Evolutionary conservation across 768 basidiomycete genomes (phyloP).

Genomic region (Trametes maxima): DNA sequence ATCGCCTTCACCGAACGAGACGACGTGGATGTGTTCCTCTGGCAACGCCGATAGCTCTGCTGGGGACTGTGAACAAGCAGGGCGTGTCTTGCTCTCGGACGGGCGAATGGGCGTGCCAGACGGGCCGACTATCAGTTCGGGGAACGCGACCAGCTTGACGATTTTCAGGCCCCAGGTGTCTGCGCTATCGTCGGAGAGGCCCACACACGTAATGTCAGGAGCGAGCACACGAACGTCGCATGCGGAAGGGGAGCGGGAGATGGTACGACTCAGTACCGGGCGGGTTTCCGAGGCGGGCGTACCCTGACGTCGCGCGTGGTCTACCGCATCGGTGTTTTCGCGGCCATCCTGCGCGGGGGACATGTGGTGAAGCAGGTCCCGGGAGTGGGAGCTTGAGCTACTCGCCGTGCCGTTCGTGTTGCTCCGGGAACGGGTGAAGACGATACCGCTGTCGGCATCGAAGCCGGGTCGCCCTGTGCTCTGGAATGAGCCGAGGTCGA

Average conservation of each 20-base stretch:
- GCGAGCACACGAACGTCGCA: slow-evolving; percentile 63
- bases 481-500: slow-evolving; percentile 40
- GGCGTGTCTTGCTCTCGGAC: neutral
- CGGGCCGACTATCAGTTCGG: slow-evolving; percentile 57
- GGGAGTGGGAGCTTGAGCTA: slow-evolving; percentile 19
- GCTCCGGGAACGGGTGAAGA: slow-evolving; percentile 52
- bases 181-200: slow-evolving; percentile 65
- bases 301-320: neutral
- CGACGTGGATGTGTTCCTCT: slow-evolving; percentile 13
- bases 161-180: slow-evolving; percentile 79
- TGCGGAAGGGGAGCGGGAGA: slow-evolving; percentile 56
- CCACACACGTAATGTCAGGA: slow-evolving; percentile 78
- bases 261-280: slow-evolving; percentile 34
- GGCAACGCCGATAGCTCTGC: slow-evolving; percentile 9
- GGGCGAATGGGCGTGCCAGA: neutral
- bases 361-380: neutral
- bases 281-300: slow-evolving; percentile 2
- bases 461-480: slow-evolving; percentile 34
- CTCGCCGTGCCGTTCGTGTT: slow-evolving; percentile 38
- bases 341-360: neutral
- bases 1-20: slow-evolving; percentile 16
- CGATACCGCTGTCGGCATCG: slow-evolving; percentile 40
- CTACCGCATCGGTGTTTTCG: neutral
- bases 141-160: slow-evolving; percentile 75
- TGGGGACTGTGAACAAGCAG: neutral